Conservation (phyloP, 2,329 filamentous ascomycete genomes). For the Cytospora piceicola region DNA sequence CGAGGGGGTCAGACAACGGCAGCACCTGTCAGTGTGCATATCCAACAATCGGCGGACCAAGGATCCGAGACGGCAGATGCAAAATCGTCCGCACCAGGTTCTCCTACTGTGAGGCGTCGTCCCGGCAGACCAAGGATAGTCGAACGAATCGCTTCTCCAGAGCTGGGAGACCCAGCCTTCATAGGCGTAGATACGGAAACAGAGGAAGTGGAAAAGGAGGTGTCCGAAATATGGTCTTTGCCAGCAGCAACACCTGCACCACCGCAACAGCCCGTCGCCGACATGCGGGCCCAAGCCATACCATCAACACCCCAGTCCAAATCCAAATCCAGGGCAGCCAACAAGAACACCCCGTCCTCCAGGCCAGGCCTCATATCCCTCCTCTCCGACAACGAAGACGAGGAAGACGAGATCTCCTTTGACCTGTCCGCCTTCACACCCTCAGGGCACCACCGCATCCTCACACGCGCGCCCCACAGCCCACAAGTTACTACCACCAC, state of each 20-base stretch:
- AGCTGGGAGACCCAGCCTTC: neutral
- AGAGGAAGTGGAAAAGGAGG: neutral
- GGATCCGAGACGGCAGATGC: neutral
- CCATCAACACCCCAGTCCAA: constrained; percentile 15
- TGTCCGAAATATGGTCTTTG: neutral
- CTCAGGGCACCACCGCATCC: constrained; percentile 21
- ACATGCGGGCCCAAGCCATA: no score
- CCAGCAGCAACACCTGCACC: constrained; percentile 5
- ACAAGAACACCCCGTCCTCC: constrained; percentile 28
- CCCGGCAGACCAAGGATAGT: neutral
- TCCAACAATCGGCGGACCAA: neutral
- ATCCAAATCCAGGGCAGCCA: constrained; percentile 21
- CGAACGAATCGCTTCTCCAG: neutral
- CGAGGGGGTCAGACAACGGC: no score
- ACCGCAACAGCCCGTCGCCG: no score
- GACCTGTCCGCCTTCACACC: constrained; percentile 37
- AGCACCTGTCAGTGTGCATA: no score
- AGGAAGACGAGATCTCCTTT: constrained; percentile 46
- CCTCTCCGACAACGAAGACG: constrained; percentile 43
- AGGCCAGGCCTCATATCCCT: constrained; percentile 49
- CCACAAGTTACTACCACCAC: neutral
- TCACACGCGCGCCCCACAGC: constrained; percentile 15
- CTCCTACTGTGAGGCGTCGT: neutral
- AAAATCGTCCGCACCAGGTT: neutral
- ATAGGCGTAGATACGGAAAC: neutral